Evolutionary conservation across 163 green algal species (phyloP), one percentile per base, ranked within the genome.

Genomic region (Scenedesmus sp.): DNA sequence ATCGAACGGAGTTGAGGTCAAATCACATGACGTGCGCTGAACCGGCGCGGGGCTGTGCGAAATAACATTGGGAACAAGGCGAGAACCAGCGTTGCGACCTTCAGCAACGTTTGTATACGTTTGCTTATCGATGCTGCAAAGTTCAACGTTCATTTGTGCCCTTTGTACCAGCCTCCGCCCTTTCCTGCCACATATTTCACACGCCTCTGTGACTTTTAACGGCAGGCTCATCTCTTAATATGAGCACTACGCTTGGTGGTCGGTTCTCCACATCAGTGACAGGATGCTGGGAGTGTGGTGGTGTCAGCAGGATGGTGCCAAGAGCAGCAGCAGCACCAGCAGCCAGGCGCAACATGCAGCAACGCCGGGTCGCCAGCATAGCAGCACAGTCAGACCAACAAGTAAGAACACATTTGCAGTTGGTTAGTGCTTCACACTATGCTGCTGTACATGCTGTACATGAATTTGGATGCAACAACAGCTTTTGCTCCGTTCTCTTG

Each of bases 361-460:
- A 37, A 13, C 72, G 85, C 43, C 43, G 85, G 0, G 68, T 53
- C 24, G 59, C 33, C 65, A 46, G 35, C 26, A 53, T 79, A 37
- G 43, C 42, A 46, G 84, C 84, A 22, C 65, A 83, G 51, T 43
- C 85, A 73, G 85, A 89, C 13, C 85, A 72, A 37, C 65, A 89
- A 53, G 85, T 89, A 51, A 65, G 85, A n/a, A 81, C 10, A n/a
- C 3, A 15, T 33, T n/a, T 10, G 16, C n/a, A 6, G 12, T 33
- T 37, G 16, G 12, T 37, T 73, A 10, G 16, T 73, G 61, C 61
- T 73, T 10, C 2, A 26, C 35, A 35, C 37, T 16, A 9, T 1
- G 42, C 10, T 68, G 44, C 13, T 83, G 56, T 83, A 24, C 1
- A 37, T 83, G 37, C 40, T 43, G 7, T 81, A n/a, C 49, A 20